phyloP scores from a whole-genome alignment of 441 rosid species.

The Aquilaria agallochum region DNA sequence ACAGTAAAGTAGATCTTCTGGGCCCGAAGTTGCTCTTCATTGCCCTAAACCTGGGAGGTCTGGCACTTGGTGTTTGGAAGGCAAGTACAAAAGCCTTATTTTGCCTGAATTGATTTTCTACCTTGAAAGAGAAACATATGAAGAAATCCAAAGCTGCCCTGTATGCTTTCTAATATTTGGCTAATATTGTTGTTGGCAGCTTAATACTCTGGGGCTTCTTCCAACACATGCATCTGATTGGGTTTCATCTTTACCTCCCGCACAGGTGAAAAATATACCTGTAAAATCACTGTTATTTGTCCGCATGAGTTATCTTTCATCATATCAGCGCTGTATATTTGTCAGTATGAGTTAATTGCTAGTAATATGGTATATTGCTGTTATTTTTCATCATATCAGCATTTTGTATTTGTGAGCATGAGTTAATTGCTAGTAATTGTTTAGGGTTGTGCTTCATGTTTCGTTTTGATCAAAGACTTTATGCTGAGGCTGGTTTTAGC shows the following conservation, averaged over 20 bases:
- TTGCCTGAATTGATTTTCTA: neutral
- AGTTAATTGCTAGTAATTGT: neutral
- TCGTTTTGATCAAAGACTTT: no score
- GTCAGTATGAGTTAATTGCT: neutral
- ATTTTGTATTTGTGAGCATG: no score
- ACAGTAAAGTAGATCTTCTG: conserved; percentile 80
- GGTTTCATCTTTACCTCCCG: conserved; percentile 96
- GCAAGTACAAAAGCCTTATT: conserved; percentile 29
- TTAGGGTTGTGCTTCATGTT: no score
- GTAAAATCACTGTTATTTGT: no score
- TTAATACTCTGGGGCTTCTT: conserved; percentile 94
- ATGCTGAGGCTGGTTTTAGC: no score
- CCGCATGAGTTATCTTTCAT: no score
- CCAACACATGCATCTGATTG: conserved; percentile 99
- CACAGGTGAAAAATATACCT: conserved; percentile 48
- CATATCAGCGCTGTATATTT: no score
- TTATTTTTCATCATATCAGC: no score
- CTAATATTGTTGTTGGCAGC: conserved; percentile 45
- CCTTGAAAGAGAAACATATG: neutral
- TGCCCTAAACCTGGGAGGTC: conserved; percentile 91
- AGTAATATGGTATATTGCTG: neutral
- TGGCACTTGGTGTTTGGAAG: conserved; percentile 98
- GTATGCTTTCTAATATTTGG: conserved; percentile 10
- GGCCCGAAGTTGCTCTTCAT: conserved; percentile 87
- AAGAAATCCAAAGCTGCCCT: neutral